Percentiles rank a stretch among this genome's conserved stretches.
phyloP scores from a whole-genome alignment of 257 asterid genomes.

The Solanum lycopersicoides region DNA sequence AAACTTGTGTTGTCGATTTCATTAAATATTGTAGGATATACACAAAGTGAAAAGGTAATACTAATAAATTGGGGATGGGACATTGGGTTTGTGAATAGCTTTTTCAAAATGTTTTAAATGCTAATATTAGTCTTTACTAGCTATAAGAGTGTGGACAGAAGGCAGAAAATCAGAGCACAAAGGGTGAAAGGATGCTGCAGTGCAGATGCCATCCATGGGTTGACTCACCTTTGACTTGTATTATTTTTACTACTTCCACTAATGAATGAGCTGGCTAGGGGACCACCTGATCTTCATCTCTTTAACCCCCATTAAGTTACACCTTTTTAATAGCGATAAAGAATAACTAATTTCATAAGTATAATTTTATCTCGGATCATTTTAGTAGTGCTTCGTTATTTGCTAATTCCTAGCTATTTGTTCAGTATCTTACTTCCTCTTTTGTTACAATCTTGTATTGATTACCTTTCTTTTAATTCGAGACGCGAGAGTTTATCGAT shows the following conservation, averaged over 20 bases:
- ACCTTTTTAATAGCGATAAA: background rate
- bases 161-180: background rate
- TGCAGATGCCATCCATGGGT: conserved; percentile 1
- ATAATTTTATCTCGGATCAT: too few species aligned
- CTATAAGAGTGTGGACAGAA: background rate
- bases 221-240: conserved; percentile 28
- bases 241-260: background rate
- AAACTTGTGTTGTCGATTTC: background rate
- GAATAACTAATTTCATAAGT: too few species aligned
- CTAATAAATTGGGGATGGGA: conserved; percentile 4
- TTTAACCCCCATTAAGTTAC: background rate
- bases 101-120: conserved; percentile 1
- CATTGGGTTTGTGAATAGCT: background rate
- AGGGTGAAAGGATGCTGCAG: background rate
- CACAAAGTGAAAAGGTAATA: background rate
- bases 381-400: too few species aligned
- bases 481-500: background rate
- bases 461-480: too few species aligned
- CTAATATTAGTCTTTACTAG: background rate
- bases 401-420: too few species aligned
- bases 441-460: too few species aligned
- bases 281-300: conserved; percentile 10
- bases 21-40: background rate
- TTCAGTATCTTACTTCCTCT: background rate
- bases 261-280: conserved; percentile 13